phyloP scores from a whole-genome alignment of 164 flowering plant species.

The Hamamelis virginiana region DNA sequence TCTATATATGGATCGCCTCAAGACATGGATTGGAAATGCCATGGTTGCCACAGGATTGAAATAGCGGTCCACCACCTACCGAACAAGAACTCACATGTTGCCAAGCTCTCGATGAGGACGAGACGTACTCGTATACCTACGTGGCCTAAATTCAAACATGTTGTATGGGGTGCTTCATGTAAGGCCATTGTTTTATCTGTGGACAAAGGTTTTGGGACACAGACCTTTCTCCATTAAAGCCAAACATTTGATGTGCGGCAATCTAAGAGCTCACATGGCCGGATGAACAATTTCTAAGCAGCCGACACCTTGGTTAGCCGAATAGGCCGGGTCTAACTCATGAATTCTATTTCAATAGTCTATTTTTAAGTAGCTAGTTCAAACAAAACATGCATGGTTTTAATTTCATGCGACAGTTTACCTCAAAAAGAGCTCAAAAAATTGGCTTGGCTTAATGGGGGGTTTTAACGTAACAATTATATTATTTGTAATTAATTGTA shows the following conservation, averaged over 20 bases:
- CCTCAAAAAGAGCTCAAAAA: too few relatives aligned
- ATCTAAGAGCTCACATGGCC: constrained; percentile 12
- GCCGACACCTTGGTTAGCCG: too few relatives aligned
- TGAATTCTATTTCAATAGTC: too few relatives aligned
- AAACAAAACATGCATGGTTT: too few relatives aligned
- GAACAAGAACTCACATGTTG: constrained; percentile 15
- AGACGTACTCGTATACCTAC: constrained; percentile 1
- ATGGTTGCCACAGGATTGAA: constrained; percentile 21
- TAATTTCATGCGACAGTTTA: too few relatives aligned
- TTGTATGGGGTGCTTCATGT: background rate
- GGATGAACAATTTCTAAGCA: too few relatives aligned
- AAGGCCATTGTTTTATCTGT: constrained; percentile 6
- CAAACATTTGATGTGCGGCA: background rate
- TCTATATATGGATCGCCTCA: too few relatives aligned
- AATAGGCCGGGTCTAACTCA: too few relatives aligned
- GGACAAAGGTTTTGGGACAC: background rate
- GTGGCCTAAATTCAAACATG: background rate
- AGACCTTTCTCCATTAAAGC: background rate
- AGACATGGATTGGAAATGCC: background rate
- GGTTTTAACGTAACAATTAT: too few relatives aligned
- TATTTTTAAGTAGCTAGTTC: too few relatives aligned
- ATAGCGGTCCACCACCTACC: constrained; percentile 29
- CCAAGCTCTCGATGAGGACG: constrained; percentile 11
- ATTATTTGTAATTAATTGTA: too few relatives aligned
- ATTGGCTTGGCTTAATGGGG: too few relatives aligned